Evolutionary conservation across 2,329 filamentous ascomycete species (phyloP).

Genomic region (Fusarium succisae): DNA sequence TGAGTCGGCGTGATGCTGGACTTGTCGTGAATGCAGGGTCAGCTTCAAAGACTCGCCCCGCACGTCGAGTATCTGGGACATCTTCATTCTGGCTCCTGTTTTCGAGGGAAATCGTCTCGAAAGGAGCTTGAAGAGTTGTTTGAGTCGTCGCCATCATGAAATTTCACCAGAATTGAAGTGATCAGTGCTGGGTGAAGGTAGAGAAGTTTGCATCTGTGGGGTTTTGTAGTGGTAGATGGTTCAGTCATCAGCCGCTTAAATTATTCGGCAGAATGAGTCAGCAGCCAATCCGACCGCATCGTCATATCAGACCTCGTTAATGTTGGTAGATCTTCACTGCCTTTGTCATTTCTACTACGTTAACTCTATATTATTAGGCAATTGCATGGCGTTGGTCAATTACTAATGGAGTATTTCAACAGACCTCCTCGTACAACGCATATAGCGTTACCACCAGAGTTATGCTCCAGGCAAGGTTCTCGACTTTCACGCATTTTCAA

Average conservation of each 20-base stretch:
- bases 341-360: background rate
- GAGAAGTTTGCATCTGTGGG: background rate
- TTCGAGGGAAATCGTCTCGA: background rate
- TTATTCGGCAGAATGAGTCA: background rate
- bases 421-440: background rate
- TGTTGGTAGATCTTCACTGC: background rate
- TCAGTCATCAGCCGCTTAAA: slow-evolving; percentile 1
- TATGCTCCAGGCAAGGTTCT: too few relatives aligned
- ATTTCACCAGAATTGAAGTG: rapidly evolving
- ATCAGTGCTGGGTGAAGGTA: background rate
- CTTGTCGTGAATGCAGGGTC: slow-evolving; percentile 11
- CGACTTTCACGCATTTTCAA: too few relatives aligned
- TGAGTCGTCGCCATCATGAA: background rate
- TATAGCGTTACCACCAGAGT: too few relatives aligned
- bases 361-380: background rate
- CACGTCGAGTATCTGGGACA: too few relatives aligned
- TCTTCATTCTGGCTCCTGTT: background rate
- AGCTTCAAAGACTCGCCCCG: background rate
- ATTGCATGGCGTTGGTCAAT: too few relatives aligned
- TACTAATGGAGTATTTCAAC: background rate
- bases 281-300: background rate
- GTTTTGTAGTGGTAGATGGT: background rate
- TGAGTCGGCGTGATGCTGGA: background rate
- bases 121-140: background rate
- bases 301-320: background rate